Evolutionary conservation across 768 basidiomycete genomes (phyloP), one percentile per base, ranked within the genome.

Genomic region (Podaxis carcinomalis): DNA sequence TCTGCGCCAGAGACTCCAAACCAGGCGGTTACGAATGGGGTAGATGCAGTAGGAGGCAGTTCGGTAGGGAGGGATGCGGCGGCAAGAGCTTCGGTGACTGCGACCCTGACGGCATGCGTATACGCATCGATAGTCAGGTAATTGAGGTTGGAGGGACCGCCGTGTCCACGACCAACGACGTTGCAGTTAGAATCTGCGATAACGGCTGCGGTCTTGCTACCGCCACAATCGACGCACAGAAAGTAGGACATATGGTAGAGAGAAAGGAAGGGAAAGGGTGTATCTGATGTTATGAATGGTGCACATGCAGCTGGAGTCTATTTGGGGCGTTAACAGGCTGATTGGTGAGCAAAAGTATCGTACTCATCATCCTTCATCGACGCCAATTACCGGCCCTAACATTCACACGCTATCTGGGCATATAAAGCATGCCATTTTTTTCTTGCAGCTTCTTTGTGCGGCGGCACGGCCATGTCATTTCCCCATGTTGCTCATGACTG

Each of bases 401-500:
- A 25, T 65, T 79, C 73, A 65, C 77, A 78, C 76, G 74, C 40
- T 13, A 27, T 11, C 0, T 9, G 28, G 27, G 59, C 68, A 72
- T 59, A 66, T 51, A 63, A 63, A 59, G 25, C 63, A 53, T 61
- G 16, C 36, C 27, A 40, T 13, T 5, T 54, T 13, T 51, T 10
- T 19, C 52, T 46, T 67, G 67, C 64, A 37, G 67, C 69, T 73
- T 68, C 74, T 76, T 78, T 58, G 90, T 92, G 90, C 90, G 90
- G 90, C 90, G 78, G 79, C 90, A 85, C 87, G 86, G 84, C 84
- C 81, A 82, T 80, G 72, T 71, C 72, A 55, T 61, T 89, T 88
- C 87, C 90, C 90, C 83, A 83, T 89, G 90, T 92, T 92, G 90
- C 90, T 92, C 90, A 87, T 89, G 78, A 80, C 83, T 77, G 86